Base-by-base conservation (phyloP, 495 filamentous ascomycete species). In the Xylaria flabelliformis region DNA sequence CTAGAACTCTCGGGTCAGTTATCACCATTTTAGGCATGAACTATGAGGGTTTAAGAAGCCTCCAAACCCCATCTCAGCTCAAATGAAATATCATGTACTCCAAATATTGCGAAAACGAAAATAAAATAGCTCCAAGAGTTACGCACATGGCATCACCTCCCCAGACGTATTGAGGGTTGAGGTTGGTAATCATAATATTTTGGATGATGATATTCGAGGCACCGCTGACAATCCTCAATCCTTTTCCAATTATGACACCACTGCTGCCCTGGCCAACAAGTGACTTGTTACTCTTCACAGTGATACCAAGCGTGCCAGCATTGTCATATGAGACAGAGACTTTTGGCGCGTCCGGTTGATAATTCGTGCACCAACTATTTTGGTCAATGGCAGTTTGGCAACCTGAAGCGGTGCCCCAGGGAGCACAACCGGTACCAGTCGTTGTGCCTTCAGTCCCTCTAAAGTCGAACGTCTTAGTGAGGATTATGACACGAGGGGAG, bases 361-460 rank as follows among this genome's bases (percentile, higher is more conserved):
- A 73, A 48, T 71, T 84, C 15, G 55, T 75, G 72, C 83, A 87
- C 85, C 85, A 86, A 75, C 80, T 72, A 69, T 86, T 78, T 76
- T 83, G 73, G 69, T 82, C 86, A 73, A 90, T 89, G 53, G 88
- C 88, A 63, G 55, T 61, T 78, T 86, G 88, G 74, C 81, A 87
- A 41, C 56, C 83, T 65, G 75, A 76, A 44, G 62, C 79, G 65
- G 83, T 84, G 24, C 81, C 81, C 82, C 84, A 85, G 26, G 82
- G 82, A 58, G 83, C 80, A 68, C 85, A 88, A 39, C 85, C 86
- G 59, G 79, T 83, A 50, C 81, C 79, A 53, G 78, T 80, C 53
- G 79, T 80, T 12, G 78, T 81, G 59, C 82, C 83, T 70, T 84
- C 77, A 62, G 71, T 84, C 6, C 80, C 81, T 24, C 82, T 76